These are phyloP conservation scores for Yamadazyma taylorii DNA, from an alignment of 1,139 yeast genomes.

Conservation along the genomic window DNA sequence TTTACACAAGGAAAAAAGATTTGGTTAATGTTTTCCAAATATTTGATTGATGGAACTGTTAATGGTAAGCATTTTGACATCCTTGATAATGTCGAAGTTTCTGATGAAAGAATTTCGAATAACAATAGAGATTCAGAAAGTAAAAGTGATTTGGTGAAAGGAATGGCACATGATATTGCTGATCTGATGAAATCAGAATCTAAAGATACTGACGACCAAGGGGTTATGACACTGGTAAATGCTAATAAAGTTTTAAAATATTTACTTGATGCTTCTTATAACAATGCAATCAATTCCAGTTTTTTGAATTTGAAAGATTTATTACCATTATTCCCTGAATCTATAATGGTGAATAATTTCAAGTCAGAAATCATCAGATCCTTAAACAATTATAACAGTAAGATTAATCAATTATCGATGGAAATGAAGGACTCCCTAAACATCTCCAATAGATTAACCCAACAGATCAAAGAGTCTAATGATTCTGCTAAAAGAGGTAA, in stretches of 20 bases:
- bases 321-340: slow-evolving; percentile 81
- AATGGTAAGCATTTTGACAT: slow-evolving; percentile 26
- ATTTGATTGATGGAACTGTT: slow-evolving; percentile 47
- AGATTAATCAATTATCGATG: slow-evolving; percentile 59
- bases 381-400: slow-evolving; percentile 67
- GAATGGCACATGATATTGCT: slow-evolving; percentile 11
- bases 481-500: slow-evolving; percentile 40
- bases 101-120: background rate
- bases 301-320: slow-evolving; percentile 73
- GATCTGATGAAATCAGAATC: background rate
- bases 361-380: slow-evolving; percentile 81
- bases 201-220: background rate
- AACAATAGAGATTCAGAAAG: slow-evolving; percentile 1
- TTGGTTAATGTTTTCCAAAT: slow-evolving; percentile 71
- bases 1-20: slow-evolving; percentile 60
- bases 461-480: slow-evolving; percentile 54
- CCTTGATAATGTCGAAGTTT: slow-evolving; percentile 16
- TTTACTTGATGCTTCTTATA: slow-evolving; percentile 26
- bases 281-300: slow-evolving; percentile 18
- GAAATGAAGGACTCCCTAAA: slow-evolving; percentile 77
- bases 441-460: slow-evolving; percentile 61
- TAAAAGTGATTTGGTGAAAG: slow-evolving; percentile 4
- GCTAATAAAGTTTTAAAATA: slow-evolving; percentile 26
- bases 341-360: slow-evolving; percentile 76
- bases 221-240: background rate